phyloP scores from a whole-genome alignment of 805 yeast genomes.

The Debaryomyces hansenii region DNA sequence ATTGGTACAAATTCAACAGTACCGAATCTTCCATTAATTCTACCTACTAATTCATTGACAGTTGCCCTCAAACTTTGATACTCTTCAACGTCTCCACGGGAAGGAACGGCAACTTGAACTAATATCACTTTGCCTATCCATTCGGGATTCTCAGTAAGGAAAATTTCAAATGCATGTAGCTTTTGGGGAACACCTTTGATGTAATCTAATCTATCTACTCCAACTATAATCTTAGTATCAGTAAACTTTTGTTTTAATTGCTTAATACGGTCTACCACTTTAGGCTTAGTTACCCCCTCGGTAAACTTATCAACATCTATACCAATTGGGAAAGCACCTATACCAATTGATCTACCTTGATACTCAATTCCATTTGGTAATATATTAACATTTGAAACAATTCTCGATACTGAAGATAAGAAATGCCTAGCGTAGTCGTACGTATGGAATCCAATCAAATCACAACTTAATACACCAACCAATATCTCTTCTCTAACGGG shows the following conservation, averaged over 20 bases:
- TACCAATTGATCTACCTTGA: conserved; percentile 71
- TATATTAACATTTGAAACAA: conserved; percentile 71
- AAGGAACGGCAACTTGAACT: conserved; percentile 96
- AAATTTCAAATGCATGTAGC: conserved; percentile 92
- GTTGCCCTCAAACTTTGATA: conserved; percentile 91
- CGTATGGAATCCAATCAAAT: conserved; percentile 97
- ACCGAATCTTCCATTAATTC: conserved; percentile 95
- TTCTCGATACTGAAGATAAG: conserved; percentile 81
- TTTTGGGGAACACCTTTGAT: conserved; percentile 98
- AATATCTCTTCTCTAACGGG: conserved; percentile 94
- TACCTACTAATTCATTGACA: conserved; percentile 93
- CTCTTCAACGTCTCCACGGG: conserved; percentile 97
- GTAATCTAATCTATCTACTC: conserved; percentile 94
- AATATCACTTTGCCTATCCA: conserved; percentile 97
- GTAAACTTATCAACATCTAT: conserved; percentile 91
- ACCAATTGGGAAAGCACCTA: conserved; percentile 99
- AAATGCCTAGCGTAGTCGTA: conserved; percentile 98
- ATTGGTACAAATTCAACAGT: conserved; percentile 97
- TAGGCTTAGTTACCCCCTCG: conserved; percentile 65
- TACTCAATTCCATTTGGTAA: conserved; percentile 88
- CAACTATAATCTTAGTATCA: conserved; percentile 85
- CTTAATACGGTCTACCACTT: conserved; percentile 65
- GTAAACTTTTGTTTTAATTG: conserved; percentile 64
- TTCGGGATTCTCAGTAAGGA: conserved; percentile 89
- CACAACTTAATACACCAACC: conserved; percentile 90